Base-by-base conservation (phyloP, 441 rosid species). In the Heliophila coronopifolia region DNA sequence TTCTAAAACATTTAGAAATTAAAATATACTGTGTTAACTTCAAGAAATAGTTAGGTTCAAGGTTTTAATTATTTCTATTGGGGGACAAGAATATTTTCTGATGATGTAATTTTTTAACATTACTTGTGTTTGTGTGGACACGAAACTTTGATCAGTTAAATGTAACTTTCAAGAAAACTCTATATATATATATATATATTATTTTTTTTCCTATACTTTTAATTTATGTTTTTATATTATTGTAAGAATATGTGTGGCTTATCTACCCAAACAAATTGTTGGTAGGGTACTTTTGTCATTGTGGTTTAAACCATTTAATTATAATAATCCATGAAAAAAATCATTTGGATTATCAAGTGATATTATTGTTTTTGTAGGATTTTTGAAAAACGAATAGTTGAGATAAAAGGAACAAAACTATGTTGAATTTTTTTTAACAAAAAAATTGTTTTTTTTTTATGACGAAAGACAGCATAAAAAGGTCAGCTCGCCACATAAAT, bases 401-500 rank as follows among this genome's bases (percentile, higher is more conserved):
- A n/a, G n/a, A n/a, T n/a, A n/a, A n/a, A n/a, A n/a, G n/a, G n/a
- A n/a, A n/a, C n/a, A n/a, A n/a, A n/a, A n/a, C n/a, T n/a, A n/a
- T n/a, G n/a, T n/a, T n/a, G n/a, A n/a, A n/a, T n/a, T n/a, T n/a
- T n/a, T n/a, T n/a, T n/a, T n/a, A n/a, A n/a, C n/a, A n/a, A n/a
- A n/a, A n/a, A n/a, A n/a, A n/a, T n/a, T n/a, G n/a, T n/a, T n/a
- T n/a, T n/a, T 3, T 7, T 18, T 26, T 51, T 34, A 35, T 61
- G 66, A 61, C 47, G 61, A 22, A 4, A 20, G 2, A 20, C 4
- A 20, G 23, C 7, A 62, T 24, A 31, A 14, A 33, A 24, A 8
- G 15, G 54, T 26, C 63, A 64, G 19, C 22, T 64, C 69, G 69
- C 69, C 69, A 63, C 69, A 57, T 64, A 64, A 27, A 56, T 49